phyloP scores from a whole-genome alignment of 805 yeast species.

The Cyberlindnera misumaiensis region DNA sequence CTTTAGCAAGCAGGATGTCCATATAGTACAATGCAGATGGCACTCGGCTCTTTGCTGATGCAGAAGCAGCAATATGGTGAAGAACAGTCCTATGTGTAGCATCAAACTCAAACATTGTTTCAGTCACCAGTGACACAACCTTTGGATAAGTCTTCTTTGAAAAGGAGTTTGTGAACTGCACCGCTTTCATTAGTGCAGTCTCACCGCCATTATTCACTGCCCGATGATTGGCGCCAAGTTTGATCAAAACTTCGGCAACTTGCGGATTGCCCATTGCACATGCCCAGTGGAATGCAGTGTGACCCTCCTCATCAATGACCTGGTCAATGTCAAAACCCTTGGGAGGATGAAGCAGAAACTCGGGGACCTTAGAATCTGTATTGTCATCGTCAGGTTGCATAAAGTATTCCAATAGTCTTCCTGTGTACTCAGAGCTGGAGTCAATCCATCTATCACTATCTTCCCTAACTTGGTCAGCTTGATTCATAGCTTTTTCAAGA shows the following conservation, averaged over 20 bases:
- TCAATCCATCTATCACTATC: slow-evolving; percentile 21
- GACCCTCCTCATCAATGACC: slow-evolving; percentile 89
- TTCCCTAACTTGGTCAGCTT: slow-evolving; percentile 10
- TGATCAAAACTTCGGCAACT: slow-evolving; percentile 67
- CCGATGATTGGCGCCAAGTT: slow-evolving; percentile 66
- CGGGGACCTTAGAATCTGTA: slow-evolving; percentile 43
- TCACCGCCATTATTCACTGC: slow-evolving; percentile 66
- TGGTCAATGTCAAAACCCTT: slow-evolving; percentile 62
- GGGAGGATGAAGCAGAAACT: slow-evolving; percentile 56
- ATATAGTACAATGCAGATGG: slow-evolving; percentile 81
- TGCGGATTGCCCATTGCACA: slow-evolving; percentile 86
- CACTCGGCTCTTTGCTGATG: slow-evolving; percentile 57
- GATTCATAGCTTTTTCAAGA: slow-evolving; percentile 17
- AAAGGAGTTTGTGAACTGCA: slow-evolving; percentile 82
- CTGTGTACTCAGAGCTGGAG: slow-evolving; percentile 35
- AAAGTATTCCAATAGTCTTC: slow-evolving; percentile 44
- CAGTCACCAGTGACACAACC: slow-evolving; percentile 67
- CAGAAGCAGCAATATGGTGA: slow-evolving; percentile 76
- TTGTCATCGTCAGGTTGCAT: slow-evolving; percentile 49
- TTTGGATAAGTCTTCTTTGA: slow-evolving; percentile 74
- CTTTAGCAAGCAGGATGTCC: slow-evolving; percentile 65
- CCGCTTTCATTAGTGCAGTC: slow-evolving; percentile 80
- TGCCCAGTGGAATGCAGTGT: slow-evolving; percentile 96
- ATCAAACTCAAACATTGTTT: slow-evolving; percentile 75
- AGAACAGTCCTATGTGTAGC: slow-evolving; percentile 66